Conservation (phyloP, 2,329 filamentous ascomycete species). For the Colletotrichum cordylinicola region DNA sequence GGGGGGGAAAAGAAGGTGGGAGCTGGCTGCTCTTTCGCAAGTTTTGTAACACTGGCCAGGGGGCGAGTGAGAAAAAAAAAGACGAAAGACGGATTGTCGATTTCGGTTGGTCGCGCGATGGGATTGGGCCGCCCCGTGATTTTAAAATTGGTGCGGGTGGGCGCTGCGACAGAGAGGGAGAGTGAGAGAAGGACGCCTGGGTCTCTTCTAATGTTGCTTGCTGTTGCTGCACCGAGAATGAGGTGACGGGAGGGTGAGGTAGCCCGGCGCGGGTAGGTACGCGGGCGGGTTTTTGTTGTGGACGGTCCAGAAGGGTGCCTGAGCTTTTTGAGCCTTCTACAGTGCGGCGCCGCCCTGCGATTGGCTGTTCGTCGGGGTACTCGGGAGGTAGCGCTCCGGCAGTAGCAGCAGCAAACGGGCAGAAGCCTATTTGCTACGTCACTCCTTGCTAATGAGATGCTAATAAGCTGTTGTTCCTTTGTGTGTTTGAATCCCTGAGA, state of each 20-base stretch:
- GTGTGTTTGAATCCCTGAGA: background rate
- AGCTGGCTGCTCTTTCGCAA: background rate
- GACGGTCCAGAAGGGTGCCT: background rate
- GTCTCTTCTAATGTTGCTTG: background rate
- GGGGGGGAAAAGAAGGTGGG: background rate
- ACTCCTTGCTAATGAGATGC: background rate
- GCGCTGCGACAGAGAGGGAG: background rate
- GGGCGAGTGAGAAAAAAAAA: background rate
- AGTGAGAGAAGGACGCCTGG: background rate
- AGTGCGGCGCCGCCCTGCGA: background rate
- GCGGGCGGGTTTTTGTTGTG: background rate
- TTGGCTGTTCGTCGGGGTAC: background rate
- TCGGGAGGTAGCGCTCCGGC: background rate
- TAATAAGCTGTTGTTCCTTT: background rate
- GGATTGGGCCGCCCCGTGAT: conserved; percentile 17
- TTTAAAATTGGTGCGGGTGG: conserved; percentile 20
- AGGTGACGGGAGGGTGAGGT: background rate
- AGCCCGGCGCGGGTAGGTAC: background rate
- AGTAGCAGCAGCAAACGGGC: background rate
- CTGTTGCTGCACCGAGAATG: background rate
- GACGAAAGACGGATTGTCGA: conserved; percentile 8
- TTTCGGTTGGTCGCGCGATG: conserved; percentile 13
- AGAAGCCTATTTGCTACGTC: background rate
- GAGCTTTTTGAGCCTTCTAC: background rate
- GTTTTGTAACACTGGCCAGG: conserved; percentile 11